phyloP scores from a whole-genome alignment of 805 yeast genomes.

The Pichia nanzhaoensis region DNA sequence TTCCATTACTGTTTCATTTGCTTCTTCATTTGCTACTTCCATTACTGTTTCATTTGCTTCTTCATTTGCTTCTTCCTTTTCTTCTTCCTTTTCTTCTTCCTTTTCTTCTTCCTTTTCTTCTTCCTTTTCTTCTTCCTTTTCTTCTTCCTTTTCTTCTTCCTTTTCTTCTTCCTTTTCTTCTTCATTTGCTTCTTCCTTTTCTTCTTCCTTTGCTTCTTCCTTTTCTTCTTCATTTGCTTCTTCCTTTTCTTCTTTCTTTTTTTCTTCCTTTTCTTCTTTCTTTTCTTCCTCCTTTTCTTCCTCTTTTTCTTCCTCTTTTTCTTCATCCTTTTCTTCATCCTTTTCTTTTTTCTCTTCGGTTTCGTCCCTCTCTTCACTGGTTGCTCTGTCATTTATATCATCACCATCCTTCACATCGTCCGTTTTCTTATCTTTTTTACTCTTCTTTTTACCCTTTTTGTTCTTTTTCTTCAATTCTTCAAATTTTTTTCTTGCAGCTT shows the following conservation, averaged over 20 bases:
- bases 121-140: not conserved
- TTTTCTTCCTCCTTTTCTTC: not conserved
- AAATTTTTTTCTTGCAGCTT: conserved; percentile 32
- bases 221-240: conserved; percentile 1
- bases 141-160: not conserved
- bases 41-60: too few relatives aligned
- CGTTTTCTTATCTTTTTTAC: conserved; percentile 14
- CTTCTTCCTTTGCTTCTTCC: not conserved
- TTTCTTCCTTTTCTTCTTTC: not conserved
- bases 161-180: conserved; percentile 1
- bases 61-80: not conserved
- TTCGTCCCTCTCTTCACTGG: not conserved
- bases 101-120: conserved; percentile 1
- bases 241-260: conserved; percentile 4
- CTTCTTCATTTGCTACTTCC: too few relatives aligned
- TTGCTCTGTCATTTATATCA: conserved; percentile 5
- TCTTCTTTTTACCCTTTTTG: conserved; percentile 21
- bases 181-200: not conserved
- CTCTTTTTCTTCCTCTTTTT: conserved; percentile 2
- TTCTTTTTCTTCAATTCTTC: conserved; percentile 30
- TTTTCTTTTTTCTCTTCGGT: conserved; percentile 2
- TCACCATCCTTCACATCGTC: conserved; percentile 6
- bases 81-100: not conserved
- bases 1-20: not conserved
- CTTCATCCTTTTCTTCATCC: conserved; percentile 9